Base-by-base conservation (phyloP, 331 rosid genomes). In the Malus hybrid region DNA sequence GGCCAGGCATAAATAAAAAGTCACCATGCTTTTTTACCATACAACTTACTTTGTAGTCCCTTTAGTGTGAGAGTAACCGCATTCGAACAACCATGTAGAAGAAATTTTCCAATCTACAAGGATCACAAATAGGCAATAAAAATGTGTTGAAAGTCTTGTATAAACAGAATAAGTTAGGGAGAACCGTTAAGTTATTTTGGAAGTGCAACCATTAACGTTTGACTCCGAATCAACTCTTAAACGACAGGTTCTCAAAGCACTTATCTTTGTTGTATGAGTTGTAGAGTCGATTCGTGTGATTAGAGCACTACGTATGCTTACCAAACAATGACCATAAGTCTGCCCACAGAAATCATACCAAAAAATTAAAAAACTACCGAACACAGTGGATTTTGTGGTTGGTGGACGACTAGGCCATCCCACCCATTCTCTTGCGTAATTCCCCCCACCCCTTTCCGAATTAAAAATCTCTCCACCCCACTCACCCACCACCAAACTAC, bases 401-500 rank as follows among this genome's bases (percentile, higher is more conserved):
- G 77, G 77, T 33, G 57, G 74, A 20, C 5, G 77, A 73, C 42
- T 20, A n/a, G 0, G 28, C n/a, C 50, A 6, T 54, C 63, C 3
- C 72, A 50, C 67, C 76, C 20, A 0, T 0, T 13, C 1, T 14
- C 61, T 46, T 6, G 15, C 12, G n/a, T 18, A 52, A 52, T 9
- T 9, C 12, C 46, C 4, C 3, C 46, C 46, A 39, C 3, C 3
- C 29, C 29, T 2, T 2, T 10, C 46, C 46, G 12, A 39, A 39
- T 39, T 39, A 9, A 9, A 39, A 39, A 39, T 9, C 4, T 3
- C 46, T 39, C 46, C 46, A 39, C 46, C 46, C 46, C 46, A 3
- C 46, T 9, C 12, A 10, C 12, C 46, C 46, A 39, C 46, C 46
- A 82, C 76, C 81, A 67, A 79, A 66, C 77, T 74, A 36, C 4